Conservation (phyloP, 306 rosid species). For the Prunus dulcis region DNA sequence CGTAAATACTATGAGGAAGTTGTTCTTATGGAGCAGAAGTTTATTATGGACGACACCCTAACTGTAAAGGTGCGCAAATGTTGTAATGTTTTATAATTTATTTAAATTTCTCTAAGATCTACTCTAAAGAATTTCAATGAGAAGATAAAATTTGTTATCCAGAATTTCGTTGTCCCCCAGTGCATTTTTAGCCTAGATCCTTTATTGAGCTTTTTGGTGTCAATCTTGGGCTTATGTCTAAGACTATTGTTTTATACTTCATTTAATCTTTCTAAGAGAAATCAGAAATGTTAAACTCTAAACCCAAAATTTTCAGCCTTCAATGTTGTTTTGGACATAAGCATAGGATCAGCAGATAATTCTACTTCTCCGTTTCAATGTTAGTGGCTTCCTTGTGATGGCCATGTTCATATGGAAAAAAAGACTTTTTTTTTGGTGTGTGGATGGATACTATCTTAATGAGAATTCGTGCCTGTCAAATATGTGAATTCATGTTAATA, state of each 20-base stretch:
- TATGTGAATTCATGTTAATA: not conserved
- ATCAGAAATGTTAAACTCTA: not conserved
- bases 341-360: not conserved
- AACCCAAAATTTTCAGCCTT: not conserved
- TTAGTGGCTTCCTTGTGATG: not conserved
- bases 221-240: too few relatives aligned
- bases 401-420: too few relatives aligned
- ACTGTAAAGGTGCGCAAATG: conserved; percentile 58
- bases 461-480: not conserved
- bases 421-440: too few relatives aligned
- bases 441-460: not conserved
- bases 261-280: not conserved
- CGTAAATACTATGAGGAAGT: conserved; percentile 91
- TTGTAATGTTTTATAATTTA: not conserved
- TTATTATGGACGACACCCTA: conserved; percentile 60
- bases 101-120: not conserved
- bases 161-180: not conserved
- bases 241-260: too few relatives aligned
- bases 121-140: not conserved
- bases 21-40: conserved; percentile 88
- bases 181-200: too few relatives aligned
- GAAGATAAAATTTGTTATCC: not conserved
- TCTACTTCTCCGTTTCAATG: not conserved
- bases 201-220: too few relatives aligned
- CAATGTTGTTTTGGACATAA: not conserved